Percentiles rank a stretch among this genome's conserved stretches.
Conservation (phyloP, 768 basidiomycete species). For the Mycena galericulata region DNA sequence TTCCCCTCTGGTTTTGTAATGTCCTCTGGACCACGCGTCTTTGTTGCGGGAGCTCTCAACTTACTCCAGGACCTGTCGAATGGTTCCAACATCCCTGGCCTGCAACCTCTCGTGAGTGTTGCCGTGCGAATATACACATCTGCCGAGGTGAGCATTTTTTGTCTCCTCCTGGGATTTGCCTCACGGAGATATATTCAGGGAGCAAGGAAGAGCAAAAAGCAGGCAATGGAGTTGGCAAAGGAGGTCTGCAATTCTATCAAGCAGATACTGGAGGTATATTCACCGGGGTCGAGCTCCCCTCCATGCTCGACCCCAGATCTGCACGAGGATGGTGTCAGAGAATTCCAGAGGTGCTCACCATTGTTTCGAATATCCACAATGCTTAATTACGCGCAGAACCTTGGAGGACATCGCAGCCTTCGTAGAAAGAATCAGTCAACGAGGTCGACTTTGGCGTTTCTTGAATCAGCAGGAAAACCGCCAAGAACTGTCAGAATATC, state of each 20-base stretch:
- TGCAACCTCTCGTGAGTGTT: neutral
- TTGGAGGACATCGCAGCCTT: neutral
- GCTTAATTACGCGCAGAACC: neutral
- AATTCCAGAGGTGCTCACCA: neutral
- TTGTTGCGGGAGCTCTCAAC: neutral
- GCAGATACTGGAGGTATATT: neutral
- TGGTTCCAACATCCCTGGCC: neutral
- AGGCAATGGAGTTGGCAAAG: neutral
- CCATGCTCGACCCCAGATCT: neutral
- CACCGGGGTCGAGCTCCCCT: neutral
- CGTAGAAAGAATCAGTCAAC: neutral
- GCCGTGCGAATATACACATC: constrained; percentile 3
- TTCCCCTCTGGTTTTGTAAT: neutral
- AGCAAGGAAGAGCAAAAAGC: neutral
- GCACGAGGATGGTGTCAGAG: neutral
- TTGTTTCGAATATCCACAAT: neutral
- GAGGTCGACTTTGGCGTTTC: neutral
- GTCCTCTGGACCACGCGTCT: neutral
- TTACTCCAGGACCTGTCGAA: constrained; percentile 3
- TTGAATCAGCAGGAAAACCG: neutral
- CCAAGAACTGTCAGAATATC: neutral
- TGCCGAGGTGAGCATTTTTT: neutral
- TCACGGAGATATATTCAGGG: neutral
- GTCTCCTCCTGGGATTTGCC: too few relatives aligned
- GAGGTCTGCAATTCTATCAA: neutral